Evolutionary conservation across 306 rosid genomes (phyloP), one percentile per base, ranked within the genome.

Genomic region (Urtica urens): DNA sequence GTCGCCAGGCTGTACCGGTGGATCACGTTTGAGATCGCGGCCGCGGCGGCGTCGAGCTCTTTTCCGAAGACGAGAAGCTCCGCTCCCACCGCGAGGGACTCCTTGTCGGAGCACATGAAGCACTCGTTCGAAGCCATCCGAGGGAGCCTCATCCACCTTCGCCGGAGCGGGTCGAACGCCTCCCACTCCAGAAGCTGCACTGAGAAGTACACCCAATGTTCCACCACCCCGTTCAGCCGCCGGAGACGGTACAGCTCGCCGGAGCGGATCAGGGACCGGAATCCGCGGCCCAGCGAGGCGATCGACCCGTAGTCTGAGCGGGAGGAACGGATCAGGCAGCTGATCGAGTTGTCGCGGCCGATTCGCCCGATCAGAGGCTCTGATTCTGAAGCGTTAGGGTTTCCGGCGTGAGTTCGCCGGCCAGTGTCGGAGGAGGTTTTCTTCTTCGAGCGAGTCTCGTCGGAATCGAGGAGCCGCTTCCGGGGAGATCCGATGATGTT

Each of bases 21-120:
- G 21, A 78, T 83, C 37, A 83, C 93, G 49, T 71, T 82, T 43
- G 93, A 74, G 11, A 35, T 3, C 10, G 40, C 40, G 4, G 40
- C 40, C 10, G 40, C 40, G 4, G 40, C 40, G n/a, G 40, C 40
- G 4, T 51, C 76, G 38, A 65, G 30, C 67, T 70, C 94, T 70
- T 72, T 80, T 42, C 96, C 96, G 52, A 88, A 88, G 12, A 88
- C 94, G 44, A 88, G 96, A 46, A 88, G 96, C 28, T 88, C 96
- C 1, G 94, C 81, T 31, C 96, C 96, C 34, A 88, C 96, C 17
- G 94, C 96, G 45, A 83, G 66, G n/a, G 96, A 88, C 43, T 88
- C 96, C 70, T 88, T 88, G 28, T 88, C 96, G 0, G 94, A 78
- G 23, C 76, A 76, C 94, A 69, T 78, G 71, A 88, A 88, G 66